These are phyloP conservation scores for Psilocybe cyanescens DNA, from an alignment of 768 basidiomycete genomes.

Conservation along the genomic window DNA sequence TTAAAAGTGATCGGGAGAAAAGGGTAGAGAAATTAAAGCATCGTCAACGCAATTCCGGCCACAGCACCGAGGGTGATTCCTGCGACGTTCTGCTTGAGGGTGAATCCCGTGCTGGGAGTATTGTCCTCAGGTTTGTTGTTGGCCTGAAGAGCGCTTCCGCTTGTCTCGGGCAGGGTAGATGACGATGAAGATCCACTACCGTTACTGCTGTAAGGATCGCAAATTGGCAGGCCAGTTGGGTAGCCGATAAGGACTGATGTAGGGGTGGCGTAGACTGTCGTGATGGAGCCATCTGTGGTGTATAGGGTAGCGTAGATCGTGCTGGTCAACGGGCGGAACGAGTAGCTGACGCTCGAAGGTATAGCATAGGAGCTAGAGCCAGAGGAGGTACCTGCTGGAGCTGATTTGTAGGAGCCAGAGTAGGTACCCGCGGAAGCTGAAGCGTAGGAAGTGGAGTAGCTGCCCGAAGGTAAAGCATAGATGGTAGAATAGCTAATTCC, in stretches of 20 bases:
- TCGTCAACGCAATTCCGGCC: neutral
- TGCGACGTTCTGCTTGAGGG: neutral
- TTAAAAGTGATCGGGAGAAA: neutral
- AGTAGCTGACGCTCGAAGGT: neutral
- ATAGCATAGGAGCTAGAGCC: neutral
- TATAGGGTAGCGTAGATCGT: neutral
- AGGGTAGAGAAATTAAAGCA: neutral
- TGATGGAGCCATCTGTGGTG: neutral
- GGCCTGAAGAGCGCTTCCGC: neutral
- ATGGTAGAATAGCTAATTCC: too few species aligned
- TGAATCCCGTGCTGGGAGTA: neutral
- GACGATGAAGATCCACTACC: neutral
- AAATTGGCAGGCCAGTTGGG: slow-evolving; percentile 4
- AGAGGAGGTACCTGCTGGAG: too few species aligned
- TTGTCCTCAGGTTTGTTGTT: neutral
- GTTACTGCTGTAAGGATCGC: neutral
- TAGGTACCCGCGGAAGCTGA: too few species aligned
- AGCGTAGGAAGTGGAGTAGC: too few species aligned
- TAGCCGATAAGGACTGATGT: neutral
- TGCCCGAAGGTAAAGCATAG: too few species aligned
- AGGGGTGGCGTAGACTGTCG: neutral
- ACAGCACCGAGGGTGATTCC: neutral
- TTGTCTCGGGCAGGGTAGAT: neutral
- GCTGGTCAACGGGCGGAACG: neutral
- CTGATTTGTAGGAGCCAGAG: too few species aligned